Evolutionary conservation across 495 filamentous ascomycete species (phyloP).

Genomic region (Neurospora cerealis): DNA sequence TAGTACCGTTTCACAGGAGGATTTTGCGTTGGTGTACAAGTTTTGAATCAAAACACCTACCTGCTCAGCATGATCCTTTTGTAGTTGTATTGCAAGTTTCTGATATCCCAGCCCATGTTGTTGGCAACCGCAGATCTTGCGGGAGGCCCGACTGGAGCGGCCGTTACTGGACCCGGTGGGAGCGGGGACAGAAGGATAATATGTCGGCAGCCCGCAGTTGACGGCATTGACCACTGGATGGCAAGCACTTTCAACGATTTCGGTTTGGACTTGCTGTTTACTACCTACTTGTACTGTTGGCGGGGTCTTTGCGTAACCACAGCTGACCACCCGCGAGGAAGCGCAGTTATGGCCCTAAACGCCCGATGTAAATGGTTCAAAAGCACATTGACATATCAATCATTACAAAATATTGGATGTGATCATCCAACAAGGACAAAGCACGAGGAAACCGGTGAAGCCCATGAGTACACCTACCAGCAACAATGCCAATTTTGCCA

Average conservation of each 20-base stretch:
- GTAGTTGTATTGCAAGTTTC: not conserved
- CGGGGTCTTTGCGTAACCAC: not conserved
- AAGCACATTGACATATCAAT: not conserved
- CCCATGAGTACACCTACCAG: too few relatives aligned
- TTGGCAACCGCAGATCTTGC: not conserved
- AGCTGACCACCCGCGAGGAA: not conserved
- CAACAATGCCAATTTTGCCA: too few relatives aligned
- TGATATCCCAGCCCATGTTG: not conserved
- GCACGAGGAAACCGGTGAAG: not conserved
- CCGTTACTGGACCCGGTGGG: not conserved
- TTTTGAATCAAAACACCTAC: too few relatives aligned
- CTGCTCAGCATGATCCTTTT: too few relatives aligned
- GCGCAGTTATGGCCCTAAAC: not conserved
- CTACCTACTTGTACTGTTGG: not conserved
- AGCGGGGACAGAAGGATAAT: not conserved
- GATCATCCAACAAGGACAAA: not conserved
- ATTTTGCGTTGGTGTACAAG: too few relatives aligned
- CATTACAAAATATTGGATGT: not conserved
- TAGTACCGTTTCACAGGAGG: not conserved
- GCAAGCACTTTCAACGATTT: not conserved
- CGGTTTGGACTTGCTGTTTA: not conserved
- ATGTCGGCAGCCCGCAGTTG: not conserved
- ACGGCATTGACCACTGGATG: not conserved
- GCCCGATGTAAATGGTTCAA: not conserved
- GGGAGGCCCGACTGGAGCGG: not conserved